These are phyloP conservation scores for Corallochytrium limacisporum DNA, from an alignment of 78 protist species.

Conservation along the genomic window DNA sequence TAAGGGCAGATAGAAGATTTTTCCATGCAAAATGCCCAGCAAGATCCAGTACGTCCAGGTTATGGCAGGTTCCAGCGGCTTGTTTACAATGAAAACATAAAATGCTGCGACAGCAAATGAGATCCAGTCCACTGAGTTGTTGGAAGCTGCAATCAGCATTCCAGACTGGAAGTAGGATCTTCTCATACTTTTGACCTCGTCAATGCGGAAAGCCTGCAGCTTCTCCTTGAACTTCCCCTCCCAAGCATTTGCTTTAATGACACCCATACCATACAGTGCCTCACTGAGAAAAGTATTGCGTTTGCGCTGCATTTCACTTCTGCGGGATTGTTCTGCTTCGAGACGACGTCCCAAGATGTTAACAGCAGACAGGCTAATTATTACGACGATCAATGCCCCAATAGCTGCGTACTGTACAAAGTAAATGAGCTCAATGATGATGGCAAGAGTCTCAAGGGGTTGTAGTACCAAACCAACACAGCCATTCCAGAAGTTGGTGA, in stretches of 20 bases:
- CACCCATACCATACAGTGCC: background rate
- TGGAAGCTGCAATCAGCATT: background rate
- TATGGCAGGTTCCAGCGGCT: background rate
- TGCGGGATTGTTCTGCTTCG: background rate
- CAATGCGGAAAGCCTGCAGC: background rate
- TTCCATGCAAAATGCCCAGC: background rate
- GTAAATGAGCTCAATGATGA: background rate
- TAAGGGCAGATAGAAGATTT: background rate
- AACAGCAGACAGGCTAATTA: background rate
- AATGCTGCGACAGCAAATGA: background rate
- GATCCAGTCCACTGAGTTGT: background rate
- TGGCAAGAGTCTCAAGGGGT: background rate
- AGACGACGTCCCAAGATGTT: background rate
- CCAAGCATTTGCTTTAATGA: background rate
- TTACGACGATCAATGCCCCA: background rate
- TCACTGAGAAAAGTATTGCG: background rate
- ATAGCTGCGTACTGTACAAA: background rate
- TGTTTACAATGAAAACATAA: background rate
- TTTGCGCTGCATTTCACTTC: background rate
- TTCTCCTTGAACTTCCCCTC: background rate
- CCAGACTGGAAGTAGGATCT: background rate
- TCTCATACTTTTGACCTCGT: background rate
- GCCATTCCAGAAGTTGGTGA: background rate
- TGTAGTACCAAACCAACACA: background rate
- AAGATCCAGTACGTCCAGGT: background rate